Base-by-base conservation (phyloP, 495 filamentous ascomycete species). In the Chaetomium cochliodes region DNA sequence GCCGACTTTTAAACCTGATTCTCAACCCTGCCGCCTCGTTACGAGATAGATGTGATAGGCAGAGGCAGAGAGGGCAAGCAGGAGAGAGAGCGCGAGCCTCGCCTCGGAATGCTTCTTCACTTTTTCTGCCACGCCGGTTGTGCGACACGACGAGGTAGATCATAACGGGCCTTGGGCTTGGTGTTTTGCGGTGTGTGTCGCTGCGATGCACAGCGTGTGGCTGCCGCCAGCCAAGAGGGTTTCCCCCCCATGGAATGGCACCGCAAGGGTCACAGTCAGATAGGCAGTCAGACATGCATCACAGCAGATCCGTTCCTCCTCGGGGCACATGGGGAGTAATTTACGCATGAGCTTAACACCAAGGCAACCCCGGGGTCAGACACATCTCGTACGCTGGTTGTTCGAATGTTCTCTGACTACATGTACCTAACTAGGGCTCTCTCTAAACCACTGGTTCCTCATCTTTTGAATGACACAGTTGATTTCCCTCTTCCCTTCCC, bases 61-160 rank as follows among this genome's bases (percentile, higher is more conserved):
- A 37, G 33, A n/a, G n/a, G n/a, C n/a, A n/a, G n/a, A n/a, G n/a
- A 37, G 33, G 33, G 33, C 8, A 8, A 37, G 33, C 33, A 37
- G 33, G 33, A 37, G 5, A 37, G 33, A 37, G 6, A 8, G 33
- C n/a, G n/a, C n/a, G 6, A 53, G 52, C 18, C 30, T 33, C 16
- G 54, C 33, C n/a, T 42, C 12, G 54, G 20, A 5, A 41, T 7
- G 54, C 23, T 53, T 26, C 33, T 26, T 37, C n/a, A 7, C 39
- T 52, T n/a, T n/a, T 20, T 33, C 22, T 54, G 63, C 55, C 56
- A 60, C 56, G 49, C 49, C 63, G 52, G n/a, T 23, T 67, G 65
- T 67, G 41, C 49, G 39, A 67, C 60, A 33, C 47, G 55, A 25
- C 47, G 49, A 67, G 60, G 65, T 60, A 63, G 65, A 59, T 11